phyloP scores from a whole-genome alignment of 306 rosid species.

The Vigna nakashimae region DNA sequence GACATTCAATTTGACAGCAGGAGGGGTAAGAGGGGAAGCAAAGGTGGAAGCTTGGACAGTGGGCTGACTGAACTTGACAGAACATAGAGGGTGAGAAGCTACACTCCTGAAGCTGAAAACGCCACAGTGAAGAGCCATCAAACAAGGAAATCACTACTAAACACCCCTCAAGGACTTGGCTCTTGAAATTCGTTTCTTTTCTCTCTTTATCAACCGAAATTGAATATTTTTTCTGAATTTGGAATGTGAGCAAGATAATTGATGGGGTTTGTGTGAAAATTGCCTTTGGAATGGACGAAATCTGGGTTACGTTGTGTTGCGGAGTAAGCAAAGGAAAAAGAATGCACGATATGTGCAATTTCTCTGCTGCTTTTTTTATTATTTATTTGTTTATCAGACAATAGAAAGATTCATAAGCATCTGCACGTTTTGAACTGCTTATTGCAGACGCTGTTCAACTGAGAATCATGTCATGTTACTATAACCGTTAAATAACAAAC shows the following conservation, averaged over 20 bases:
- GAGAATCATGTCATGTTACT: background rate
- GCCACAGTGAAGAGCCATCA: conserved; percentile 76
- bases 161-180: background rate
- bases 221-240: background rate
- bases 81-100: conserved; percentile 46
- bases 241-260: conserved; percentile 1
- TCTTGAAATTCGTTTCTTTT: conserved; percentile 7
- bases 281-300: conserved; percentile 41
- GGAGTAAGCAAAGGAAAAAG: conserved; percentile 28
- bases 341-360: background rate
- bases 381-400: background rate
- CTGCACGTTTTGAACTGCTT: conserved; percentile 32
- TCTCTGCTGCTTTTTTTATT: background rate
- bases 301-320: conserved; percentile 8
- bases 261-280: conserved; percentile 26
- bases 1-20: conserved; percentile 46
- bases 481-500: background rate
- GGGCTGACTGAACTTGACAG: conserved; percentile 50
- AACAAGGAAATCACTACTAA: conserved; percentile 34
- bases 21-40: conserved; percentile 48
- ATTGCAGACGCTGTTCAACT: conserved; percentile 31
- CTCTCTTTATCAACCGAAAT: background rate
- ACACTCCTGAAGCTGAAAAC: conserved; percentile 55
- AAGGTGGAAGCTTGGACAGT: conserved; percentile 50
- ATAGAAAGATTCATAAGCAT: background rate